Evolutionary conservation across 805 yeast species (phyloP).

Genomic region (Metschnikowia corniflorae): DNA sequence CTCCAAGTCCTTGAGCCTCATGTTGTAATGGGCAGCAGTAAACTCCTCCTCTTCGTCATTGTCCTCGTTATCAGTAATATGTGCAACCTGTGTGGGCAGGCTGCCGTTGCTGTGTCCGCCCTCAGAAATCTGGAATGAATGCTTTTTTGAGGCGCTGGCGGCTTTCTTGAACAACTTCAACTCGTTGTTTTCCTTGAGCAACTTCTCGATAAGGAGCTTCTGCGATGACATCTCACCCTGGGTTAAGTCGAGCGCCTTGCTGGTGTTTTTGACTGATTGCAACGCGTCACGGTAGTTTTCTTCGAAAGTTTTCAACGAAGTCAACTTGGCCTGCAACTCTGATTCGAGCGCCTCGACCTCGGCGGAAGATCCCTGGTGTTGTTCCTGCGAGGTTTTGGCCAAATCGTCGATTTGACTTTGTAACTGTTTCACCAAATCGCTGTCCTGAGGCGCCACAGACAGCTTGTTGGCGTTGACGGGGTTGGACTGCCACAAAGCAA

Average conservation of each 20-base stretch:
- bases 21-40: slow-evolving; percentile 56
- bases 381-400: slow-evolving; percentile 43
- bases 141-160: slow-evolving; percentile 25
- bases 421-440: slow-evolving; percentile 37
- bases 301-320: slow-evolving; percentile 44
- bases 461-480: neutral
- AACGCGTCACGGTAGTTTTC: slow-evolving; percentile 68
- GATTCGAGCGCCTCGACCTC: slow-evolving; percentile 30
- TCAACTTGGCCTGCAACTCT: slow-evolving; percentile 30
- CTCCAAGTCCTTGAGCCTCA: slow-evolving; percentile 76
- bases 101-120: slow-evolving; percentile 2
- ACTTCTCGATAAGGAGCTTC: slow-evolving; percentile 50
- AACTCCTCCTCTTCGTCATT: slow-evolving; percentile 31
- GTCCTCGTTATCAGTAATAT: slow-evolving; percentile 8
- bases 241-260: slow-evolving; percentile 68
- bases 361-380: slow-evolving; percentile 32
- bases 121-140: slow-evolving; percentile 12
- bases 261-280: slow-evolving; percentile 68
- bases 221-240: slow-evolving; percentile 67
- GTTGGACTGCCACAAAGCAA: slow-evolving; percentile 4
- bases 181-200: slow-evolving; percentile 67
- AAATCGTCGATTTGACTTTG: slow-evolving; percentile 58
- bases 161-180: slow-evolving; percentile 51
- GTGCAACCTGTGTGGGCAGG: slow-evolving; percentile 8
- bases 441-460: slow-evolving; percentile 1